These are phyloP conservation scores for Penicillium goetzii DNA, from an alignment of 495 filamentous ascomycete species.

Conservation along the genomic window DNA sequence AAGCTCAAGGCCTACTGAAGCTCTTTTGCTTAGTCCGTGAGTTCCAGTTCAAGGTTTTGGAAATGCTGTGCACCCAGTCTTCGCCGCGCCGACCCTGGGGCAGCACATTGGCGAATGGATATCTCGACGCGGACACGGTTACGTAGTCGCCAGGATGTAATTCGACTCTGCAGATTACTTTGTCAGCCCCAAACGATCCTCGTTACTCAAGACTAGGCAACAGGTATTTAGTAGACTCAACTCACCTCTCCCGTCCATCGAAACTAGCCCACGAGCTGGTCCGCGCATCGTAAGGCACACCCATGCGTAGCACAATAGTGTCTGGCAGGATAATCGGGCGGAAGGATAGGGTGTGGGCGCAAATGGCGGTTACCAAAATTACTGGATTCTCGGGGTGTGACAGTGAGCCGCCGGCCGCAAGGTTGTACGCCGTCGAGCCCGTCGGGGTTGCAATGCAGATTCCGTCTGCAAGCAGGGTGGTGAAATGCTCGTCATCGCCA, in stretches of 20 bases:
- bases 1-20: slow-evolving; percentile 35
- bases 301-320: slow-evolving; percentile 87
- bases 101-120: slow-evolving; percentile 90
- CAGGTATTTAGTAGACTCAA: background rate
- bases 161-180: slow-evolving; percentile 62
- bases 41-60: slow-evolving; percentile 92
- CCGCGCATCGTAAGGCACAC: slow-evolving; percentile 89
- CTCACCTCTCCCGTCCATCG: slow-evolving; percentile 82
- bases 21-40: slow-evolving; percentile 75
- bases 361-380: slow-evolving; percentile 93
- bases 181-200: background rate
- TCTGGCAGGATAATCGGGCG: slow-evolving; percentile 94
- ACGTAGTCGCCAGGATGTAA: slow-evolving; percentile 91
- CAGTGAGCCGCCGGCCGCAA: slow-evolving; percentile 91
- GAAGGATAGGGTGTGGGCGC: slow-evolving; percentile 94
- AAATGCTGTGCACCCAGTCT: slow-evolving; percentile 93
- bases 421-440: slow-evolving; percentile 95
- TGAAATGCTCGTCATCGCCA: slow-evolving; percentile 94
- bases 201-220: background rate
- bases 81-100: slow-evolving; percentile 73
- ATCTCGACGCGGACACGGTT: slow-evolving; percentile 88
- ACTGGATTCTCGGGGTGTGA: slow-evolving; percentile 98
- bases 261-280: slow-evolving; percentile 95
- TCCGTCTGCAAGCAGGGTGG: slow-evolving; percentile 83
- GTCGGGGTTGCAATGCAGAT: slow-evolving; percentile 91